Conservation (phyloP, 306 rosid genomes). For the Fragaria iinumae region DNA sequence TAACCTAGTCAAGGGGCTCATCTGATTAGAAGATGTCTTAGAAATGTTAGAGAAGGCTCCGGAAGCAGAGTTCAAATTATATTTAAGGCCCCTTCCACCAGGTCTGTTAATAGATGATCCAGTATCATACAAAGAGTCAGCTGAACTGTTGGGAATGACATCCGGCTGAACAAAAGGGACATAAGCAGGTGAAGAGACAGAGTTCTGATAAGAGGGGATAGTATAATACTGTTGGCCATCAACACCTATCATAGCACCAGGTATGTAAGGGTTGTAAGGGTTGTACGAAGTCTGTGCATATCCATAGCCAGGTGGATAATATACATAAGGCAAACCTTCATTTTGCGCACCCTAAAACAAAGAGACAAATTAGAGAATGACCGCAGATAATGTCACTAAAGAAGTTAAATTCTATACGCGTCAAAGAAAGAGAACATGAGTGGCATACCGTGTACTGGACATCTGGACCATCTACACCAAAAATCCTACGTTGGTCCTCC, state of each 20-base stretch:
- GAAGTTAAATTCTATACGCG: not conserved
- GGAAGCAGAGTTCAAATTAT: conserved; percentile 52
- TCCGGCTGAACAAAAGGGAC: conserved; percentile 71
- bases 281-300: conserved; percentile 96
- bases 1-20: conserved; percentile 56
- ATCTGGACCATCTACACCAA: conserved; percentile 79
- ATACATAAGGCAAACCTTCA: conserved; percentile 80
- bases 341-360: conserved; percentile 70
- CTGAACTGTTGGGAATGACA: conserved; percentile 49
- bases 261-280: conserved; percentile 96
- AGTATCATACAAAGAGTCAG: conserved; percentile 47
- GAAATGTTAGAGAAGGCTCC: conserved; percentile 57
- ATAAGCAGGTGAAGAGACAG: conserved; percentile 65
- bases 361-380: conserved; percentile 25
- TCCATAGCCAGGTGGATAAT: conserved; percentile 80
- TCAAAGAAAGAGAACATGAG: not conserved
- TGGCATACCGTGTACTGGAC: conserved; percentile 61
- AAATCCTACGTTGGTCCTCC: conserved; percentile 85
- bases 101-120: conserved; percentile 55
- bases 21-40: conserved; percentile 49
- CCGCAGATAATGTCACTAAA: not conserved
- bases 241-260: conserved; percentile 83
- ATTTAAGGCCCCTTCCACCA: conserved; percentile 66
- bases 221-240: conserved; percentile 73
- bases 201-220: conserved; percentile 60